Conservation (phyloP, 495 filamentous ascomycete genomes). For the Elasticomyces elasticus region DNA sequence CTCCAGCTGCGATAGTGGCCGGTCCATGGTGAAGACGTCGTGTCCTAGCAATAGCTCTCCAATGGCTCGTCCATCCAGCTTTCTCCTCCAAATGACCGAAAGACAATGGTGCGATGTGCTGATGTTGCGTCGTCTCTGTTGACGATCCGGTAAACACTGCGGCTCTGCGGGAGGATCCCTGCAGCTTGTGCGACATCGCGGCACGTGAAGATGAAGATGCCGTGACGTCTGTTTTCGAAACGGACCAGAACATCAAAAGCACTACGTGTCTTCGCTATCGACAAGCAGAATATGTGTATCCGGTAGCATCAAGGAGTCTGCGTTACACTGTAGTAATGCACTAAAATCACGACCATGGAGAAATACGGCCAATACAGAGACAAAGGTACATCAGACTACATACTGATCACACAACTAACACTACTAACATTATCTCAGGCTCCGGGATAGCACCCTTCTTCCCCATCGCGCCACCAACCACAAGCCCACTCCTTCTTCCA, state of each 20-base stretch:
- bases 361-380: slow-evolving; percentile 95
- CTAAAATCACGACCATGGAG: slow-evolving; percentile 54
- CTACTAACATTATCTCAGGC: slow-evolving; percentile 41
- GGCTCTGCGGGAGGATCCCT: no score
- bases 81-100: neutral
- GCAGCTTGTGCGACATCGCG: no score
- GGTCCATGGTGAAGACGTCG: slow-evolving; percentile 17
- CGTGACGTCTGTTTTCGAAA: no score
- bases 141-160: no score
- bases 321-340: no score
- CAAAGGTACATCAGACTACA: slow-evolving; percentile 48
- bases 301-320: no score
- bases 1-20: slow-evolving; percentile 19
- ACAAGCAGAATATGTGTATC: no score
- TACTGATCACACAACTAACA: neutral
- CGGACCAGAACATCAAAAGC: no score
- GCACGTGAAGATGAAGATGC: no score
- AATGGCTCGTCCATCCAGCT: neutral
- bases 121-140: no score
- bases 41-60: neutral
- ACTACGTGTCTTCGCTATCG: no score
- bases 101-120: neutral
- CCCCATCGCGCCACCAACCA: slow-evolving; percentile 54
- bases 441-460: slow-evolving; percentile 95
- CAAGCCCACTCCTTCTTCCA: slow-evolving; percentile 49